Conservation (phyloP, 306 rosid genomes). For the Pyrus betulifolia region DNA sequence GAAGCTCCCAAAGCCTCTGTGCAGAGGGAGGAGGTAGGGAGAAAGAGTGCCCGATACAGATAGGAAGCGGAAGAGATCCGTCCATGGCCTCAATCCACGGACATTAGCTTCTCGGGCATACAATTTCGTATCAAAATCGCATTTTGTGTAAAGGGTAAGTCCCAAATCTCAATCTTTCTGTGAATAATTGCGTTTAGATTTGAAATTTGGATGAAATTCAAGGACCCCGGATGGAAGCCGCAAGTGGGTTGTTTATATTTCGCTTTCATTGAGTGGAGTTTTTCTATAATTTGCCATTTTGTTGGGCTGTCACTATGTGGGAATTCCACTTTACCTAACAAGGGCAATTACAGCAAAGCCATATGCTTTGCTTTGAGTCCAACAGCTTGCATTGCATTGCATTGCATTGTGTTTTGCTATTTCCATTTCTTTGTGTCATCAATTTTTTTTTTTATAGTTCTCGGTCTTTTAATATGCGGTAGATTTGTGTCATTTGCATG, state of each 20-base stretch:
- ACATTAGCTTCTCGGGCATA: constrained; percentile 6
- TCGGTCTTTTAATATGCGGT: neutral
- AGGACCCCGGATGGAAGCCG: constrained; percentile 17
- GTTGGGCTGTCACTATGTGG: constrained; percentile 57
- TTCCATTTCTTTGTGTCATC: neutral
- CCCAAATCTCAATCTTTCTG: constrained; percentile 33
- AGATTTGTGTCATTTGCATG: constrained; percentile 21
- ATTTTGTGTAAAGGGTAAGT: constrained; percentile 35
- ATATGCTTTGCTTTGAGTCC: constrained; percentile 56
- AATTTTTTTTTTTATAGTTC: constrained; percentile 1
- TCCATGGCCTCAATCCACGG: constrained; percentile 14
- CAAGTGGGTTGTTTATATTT: constrained; percentile 35
- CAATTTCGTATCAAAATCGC: constrained; percentile 19
- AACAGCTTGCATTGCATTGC: constrained; percentile 46
- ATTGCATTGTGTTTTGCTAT: constrained; percentile 33
- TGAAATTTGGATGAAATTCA: constrained; percentile 13
- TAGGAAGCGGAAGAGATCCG: constrained; percentile 42
- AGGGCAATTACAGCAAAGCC: constrained; percentile 10
- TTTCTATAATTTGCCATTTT: constrained; percentile 16
- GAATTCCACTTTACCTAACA: constrained; percentile 42
- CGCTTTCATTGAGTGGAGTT: constrained; percentile 35
- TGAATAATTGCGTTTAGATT: constrained; percentile 8
- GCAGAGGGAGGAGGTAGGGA: constrained; percentile 17
- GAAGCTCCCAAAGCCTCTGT: constrained; percentile 27
- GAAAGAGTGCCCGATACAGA: neutral